Base-by-base conservation (phyloP, 495 filamentous ascomycete species). In the Xylaria acuta region DNA sequence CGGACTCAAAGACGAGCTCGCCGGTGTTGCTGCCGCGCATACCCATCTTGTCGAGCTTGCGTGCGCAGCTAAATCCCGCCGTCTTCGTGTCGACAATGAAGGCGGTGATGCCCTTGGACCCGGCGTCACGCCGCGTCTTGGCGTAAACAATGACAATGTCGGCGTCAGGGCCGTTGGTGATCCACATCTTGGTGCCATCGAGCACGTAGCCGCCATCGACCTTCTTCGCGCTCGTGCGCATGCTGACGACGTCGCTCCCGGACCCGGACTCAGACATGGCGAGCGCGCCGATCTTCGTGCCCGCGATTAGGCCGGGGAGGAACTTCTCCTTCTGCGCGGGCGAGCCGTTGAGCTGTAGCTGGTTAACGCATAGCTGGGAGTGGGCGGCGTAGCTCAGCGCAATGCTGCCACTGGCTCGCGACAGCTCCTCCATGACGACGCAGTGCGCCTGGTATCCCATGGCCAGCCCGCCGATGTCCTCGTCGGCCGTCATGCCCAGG, bases 141-240 rank as follows among this genome's bases (percentile, higher is more conserved):
- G 96, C 96, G 81, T 99, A 99, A 27, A 99, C 94, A 62, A 99
- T 88, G 18, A 98, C 88, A 36, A 90, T 85, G 79, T 97, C 89
- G 53, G 95, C 96, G 75, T 98, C 97, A 20, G 96, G 96, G 18
- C 96, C 96, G 77, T 99, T 99, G 36, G 96, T 99, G 73, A 99
- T 99, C 96, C 96, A 99, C 96, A 99, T 98, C 87, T 99, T 99
- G 30, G 92, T 93, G 18, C 96, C 96, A 74, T 93, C 93, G 67
- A 99, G 86, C 40, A 94, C 34, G 82, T 90, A 98, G 34, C 96
- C 96, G 18, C 94, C 94, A 74, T 97, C 93, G 20, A 92, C 92
- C 51, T 86, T 86, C 77, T 90, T 91, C 0, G 95, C 95, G 0
- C 86, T 88, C 25, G 92, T 97, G 79, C 94, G 93, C 96, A 99